Percentiles rank a stretch among this genome's conserved stretches.
Conservation (phyloP, 202 grass and related monocot species). For the Eragrostis tef region DNA sequence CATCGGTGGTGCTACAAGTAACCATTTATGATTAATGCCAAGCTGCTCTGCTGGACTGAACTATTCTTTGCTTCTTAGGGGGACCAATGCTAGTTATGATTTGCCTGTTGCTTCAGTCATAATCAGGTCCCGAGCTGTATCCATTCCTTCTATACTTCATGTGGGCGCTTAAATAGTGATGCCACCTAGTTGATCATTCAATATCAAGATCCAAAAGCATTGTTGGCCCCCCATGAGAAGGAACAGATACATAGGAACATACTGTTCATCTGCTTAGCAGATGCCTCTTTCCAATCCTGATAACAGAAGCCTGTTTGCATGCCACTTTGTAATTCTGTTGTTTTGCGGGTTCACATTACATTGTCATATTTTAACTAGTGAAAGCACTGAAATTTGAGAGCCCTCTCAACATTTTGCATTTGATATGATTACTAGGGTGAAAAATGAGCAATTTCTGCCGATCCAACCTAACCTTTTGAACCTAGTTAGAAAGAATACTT, state of each 20-base stretch:
- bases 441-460: not conserved
- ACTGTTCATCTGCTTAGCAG: not conserved
- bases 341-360: not conserved
- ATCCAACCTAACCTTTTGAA: not conserved
- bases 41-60: conserved; percentile 15
- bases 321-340: not conserved
- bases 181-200: conserved; percentile 34
- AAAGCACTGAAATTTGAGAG: not conserved
- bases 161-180: conserved; percentile 44
- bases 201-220: conserved; percentile 30
- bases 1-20: conserved; percentile 25
- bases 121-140: conserved; percentile 42
- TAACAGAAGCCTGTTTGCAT: conserved; percentile 1
- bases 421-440: not conserved
- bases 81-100: conserved; percentile 39
- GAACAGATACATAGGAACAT: conserved; percentile 6
- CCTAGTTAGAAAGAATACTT: not conserved
- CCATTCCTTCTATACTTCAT: conserved; percentile 32
- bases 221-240: not conserved
- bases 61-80: conserved; percentile 43
- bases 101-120: conserved; percentile 51
- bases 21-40: conserved; percentile 30
- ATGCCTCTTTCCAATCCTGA: not conserved
- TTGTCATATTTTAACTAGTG: not conserved
- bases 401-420: too few species aligned